phyloP scores from a whole-genome alignment of 345 rosid species.

The Brassica incana region DNA sequence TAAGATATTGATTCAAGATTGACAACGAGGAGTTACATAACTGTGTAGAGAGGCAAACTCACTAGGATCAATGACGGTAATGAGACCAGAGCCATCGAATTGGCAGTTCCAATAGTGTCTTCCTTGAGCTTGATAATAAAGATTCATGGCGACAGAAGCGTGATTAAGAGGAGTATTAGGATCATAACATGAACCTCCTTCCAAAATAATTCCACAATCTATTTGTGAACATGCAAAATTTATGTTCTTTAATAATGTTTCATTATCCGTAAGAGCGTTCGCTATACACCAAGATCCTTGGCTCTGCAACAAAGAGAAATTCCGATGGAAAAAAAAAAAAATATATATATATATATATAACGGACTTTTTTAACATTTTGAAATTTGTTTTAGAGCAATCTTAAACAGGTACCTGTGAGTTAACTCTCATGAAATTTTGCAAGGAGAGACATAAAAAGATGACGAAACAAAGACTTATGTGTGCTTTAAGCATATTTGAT shows the following conservation, averaged over 20 bases:
- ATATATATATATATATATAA: background rate
- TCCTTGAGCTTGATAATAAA: slow-evolving; percentile 33
- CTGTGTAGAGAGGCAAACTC: slow-evolving; percentile 3
- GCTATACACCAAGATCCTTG: slow-evolving; percentile 24
- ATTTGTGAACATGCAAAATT: background rate
- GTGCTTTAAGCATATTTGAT: slow-evolving; percentile 21
- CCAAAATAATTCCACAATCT: slow-evolving; percentile 2
- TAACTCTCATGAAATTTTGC: background rate
- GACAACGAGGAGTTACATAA: background rate
- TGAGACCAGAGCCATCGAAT: slow-evolving; percentile 15
- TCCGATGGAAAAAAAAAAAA: too few species aligned
- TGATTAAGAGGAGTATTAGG: slow-evolving; percentile 1
- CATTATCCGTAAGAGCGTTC: background rate
- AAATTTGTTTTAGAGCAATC: background rate
- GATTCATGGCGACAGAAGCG: slow-evolving; percentile 39
- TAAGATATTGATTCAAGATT: background rate
- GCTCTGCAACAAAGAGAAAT: background rate
- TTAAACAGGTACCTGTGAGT: slow-evolving; percentile 11
- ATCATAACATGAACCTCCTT: slow-evolving; percentile 19
- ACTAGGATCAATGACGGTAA: slow-evolving; percentile 32
- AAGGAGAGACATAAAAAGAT: slow-evolving; percentile 9
- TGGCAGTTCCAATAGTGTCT: slow-evolving; percentile 10
- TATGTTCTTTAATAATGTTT: background rate
- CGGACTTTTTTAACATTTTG: background rate
- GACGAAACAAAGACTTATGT: slow-evolving; percentile 9